Base-by-base conservation (phyloP, 768 basidiomycete species). In the Naganishia onofrii region DNA sequence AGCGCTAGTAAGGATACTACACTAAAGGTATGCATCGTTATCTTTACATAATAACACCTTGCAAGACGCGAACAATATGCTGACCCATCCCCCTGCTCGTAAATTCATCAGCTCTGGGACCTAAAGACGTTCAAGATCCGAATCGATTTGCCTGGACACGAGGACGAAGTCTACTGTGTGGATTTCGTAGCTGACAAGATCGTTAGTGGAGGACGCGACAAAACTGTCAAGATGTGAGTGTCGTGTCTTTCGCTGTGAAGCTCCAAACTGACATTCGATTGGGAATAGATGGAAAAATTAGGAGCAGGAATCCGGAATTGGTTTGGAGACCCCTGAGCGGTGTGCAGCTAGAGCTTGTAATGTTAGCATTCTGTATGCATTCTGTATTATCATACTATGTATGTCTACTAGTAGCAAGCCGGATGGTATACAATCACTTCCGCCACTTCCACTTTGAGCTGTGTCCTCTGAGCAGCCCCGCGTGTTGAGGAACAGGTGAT, bases 131-230 rank as follows among this genome's bases (percentile, higher is more conserved):
- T 91, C 81, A 98, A 99, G 82, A 87, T 99, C 72, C 90, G 92
- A 77, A 88, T 86, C 8, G 95, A 99, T 80, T 87, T 99, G 21
- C 92, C 93, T 0, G 95, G 95, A 23, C 95, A 99, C 79, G 91
- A 90, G 0, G 95, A 99, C 74, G 95, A 99, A 80, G 94, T 99
- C 42, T 98, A 97, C 82, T 97, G 95, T 76, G 95, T 99, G 19
- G 95, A 98, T 81, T 99, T 96, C 78, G 94, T 99, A 1, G 94
- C 93, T 0, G 95, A 99, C 83, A 99, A 99, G 80, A 86, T 97
- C n/a, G 93, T 96, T 73, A 95, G 92, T 77, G 95, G 94, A n/a
- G 95, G 95, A 17, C 83, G 90, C 53, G 95, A 98, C 82, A 87
- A 88, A 75, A 89, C 87, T 23, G 87, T 97, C 13, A 96, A 96